phyloP scores from a whole-genome alignment of 2,329 filamentous ascomycete genomes.

The Xylariaceae sp. region DNA sequence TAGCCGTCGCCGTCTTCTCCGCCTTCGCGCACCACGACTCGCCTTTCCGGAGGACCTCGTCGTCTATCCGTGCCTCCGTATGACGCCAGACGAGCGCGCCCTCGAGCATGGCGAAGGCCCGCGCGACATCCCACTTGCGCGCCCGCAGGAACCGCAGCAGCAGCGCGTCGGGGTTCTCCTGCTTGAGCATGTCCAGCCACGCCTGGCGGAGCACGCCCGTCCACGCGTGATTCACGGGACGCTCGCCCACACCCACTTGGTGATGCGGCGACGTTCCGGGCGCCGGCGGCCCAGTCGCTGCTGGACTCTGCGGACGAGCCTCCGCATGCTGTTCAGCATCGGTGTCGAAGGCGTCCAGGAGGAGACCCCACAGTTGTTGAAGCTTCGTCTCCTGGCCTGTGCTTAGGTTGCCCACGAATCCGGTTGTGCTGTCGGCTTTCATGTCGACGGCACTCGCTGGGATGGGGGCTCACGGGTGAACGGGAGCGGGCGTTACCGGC shows the following conservation, averaged over 20 bases:
- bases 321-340: constrained; percentile 4
- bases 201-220: too few relatives aligned
- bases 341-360: constrained; percentile 65
- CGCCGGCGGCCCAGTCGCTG: constrained; percentile 1
- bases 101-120: constrained; percentile 84
- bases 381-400: constrained; percentile 74
- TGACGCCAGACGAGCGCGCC: constrained; percentile 86
- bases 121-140: constrained; percentile 87
- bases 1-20: constrained; percentile 42
- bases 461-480: background rate
- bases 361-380: constrained; percentile 71
- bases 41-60: constrained; percentile 74
- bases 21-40: constrained; percentile 56
- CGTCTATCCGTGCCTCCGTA: constrained; percentile 79
- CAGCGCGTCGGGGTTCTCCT: constrained; percentile 83
- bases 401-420: constrained; percentile 66
- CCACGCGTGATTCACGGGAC: constrained; percentile 47
- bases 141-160: constrained; percentile 75
- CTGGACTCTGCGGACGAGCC: constrained; percentile 6
- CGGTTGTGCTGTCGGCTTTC: constrained; percentile 2
- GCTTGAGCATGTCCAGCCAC: constrained; percentile 75
- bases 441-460: constrained; percentile 1
- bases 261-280: constrained; percentile 5
- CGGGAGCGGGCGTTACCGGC: background rate
- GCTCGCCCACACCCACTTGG: constrained; percentile 13